Evolutionary conservation across 169 alveolate genomes (phyloP), one percentile per base, ranked within the genome.

Genomic region (Cryptosporidium meleagridis): DNA sequence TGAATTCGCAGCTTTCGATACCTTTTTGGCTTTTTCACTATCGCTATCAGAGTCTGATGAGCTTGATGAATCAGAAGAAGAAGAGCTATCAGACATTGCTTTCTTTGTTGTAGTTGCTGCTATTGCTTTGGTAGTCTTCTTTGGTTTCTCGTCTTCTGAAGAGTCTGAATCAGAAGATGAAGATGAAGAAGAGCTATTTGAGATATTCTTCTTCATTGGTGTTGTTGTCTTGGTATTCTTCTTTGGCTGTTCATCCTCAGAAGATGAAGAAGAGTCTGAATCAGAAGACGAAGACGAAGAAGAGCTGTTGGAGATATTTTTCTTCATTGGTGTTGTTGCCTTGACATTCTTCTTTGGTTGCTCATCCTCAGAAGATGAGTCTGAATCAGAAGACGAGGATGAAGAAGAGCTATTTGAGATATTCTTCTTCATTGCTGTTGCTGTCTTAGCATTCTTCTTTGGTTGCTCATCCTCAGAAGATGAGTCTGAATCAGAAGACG

Each of bases 381-480:
- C 26, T 9, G 69, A 51, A 6, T 71, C 69, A n/a, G 84, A 71
- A 45, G 37, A 44, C 9, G 75, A n/a, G n/a, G n/a, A n/a, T n/a
- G n/a, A n/a, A n/a, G n/a, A 68, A 8, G 72, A 29, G 37, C 21
- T 10, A 0, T 44, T 23, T 23, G 72, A 29, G 23, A 65, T n/a
- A 5, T 5, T 29, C 51, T 31, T 65, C 33, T 65, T 65, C 41
- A 18, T 18, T 41, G 84, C 18, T 3, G 84, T 12, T 5, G 72
- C 31, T n/a, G 51, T 6, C 52, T 65, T 65, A 0, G 72, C 52
- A 65, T 33, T 37, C 41, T n/a, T 73, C 37, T 73, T 73, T n/a
- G 51, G 37, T 21, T 72, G 14, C n/a, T 52, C 69, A 29, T 72
- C 45, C 31, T 71, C 69, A 3, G 55, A 35, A 12, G 85, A 72